A percentile compares a stretch with the other conserved stretches of the same genome.
These are phyloP conservation scores for Yarrowia osloensis DNA, from an alignment of 805 yeast species.

Conservation along the genomic window DNA sequence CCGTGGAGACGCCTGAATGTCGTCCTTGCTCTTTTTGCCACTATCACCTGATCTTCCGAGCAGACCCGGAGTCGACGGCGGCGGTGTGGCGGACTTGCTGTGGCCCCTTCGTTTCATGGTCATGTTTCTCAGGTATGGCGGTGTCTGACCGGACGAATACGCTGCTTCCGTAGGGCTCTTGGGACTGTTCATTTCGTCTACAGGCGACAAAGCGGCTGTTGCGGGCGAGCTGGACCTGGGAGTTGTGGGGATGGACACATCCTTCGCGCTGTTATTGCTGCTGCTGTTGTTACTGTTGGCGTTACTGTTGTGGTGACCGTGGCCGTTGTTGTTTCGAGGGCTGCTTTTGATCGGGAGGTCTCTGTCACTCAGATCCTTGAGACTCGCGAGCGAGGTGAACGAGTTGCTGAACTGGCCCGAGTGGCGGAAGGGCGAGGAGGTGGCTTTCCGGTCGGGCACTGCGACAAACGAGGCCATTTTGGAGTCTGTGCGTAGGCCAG, in stretches of 20 bases:
- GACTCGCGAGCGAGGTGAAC: slow-evolving; percentile 23
- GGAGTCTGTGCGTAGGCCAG: slow-evolving; percentile 1
- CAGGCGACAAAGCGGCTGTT: slow-evolving; percentile 15
- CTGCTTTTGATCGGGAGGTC: not conserved
- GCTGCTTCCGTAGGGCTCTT: slow-evolving; percentile 20
- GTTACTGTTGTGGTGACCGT: not conserved
- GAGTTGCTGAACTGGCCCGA: slow-evolving; percentile 21
- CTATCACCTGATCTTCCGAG: not conserved
- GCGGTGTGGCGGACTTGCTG: not conserved
- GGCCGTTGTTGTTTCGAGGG: not conserved
- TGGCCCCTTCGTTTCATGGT: slow-evolving; percentile 7
- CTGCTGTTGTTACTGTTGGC: not conserved
- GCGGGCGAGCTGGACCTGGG: slow-evolving; percentile 11
- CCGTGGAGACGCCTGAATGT: slow-evolving; percentile 22
- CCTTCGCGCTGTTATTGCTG: not conserved
- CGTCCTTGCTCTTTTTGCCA: not conserved
- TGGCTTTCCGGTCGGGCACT: slow-evolving; percentile 8
- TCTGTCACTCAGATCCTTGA: slow-evolving; percentile 8
- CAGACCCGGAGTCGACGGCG: not conserved
- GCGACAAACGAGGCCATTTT: slow-evolving; percentile 26
- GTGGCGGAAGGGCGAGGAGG: slow-evolving; percentile 17
- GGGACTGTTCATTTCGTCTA: slow-evolving; percentile 24
- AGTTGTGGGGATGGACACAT: not conserved
- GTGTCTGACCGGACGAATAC: slow-evolving; percentile 5
- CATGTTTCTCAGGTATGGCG: slow-evolving; percentile 25